Evolutionary conservation across 768 basidiomycete genomes (phyloP).

Genomic region (Floccularia luteovirens): DNA sequence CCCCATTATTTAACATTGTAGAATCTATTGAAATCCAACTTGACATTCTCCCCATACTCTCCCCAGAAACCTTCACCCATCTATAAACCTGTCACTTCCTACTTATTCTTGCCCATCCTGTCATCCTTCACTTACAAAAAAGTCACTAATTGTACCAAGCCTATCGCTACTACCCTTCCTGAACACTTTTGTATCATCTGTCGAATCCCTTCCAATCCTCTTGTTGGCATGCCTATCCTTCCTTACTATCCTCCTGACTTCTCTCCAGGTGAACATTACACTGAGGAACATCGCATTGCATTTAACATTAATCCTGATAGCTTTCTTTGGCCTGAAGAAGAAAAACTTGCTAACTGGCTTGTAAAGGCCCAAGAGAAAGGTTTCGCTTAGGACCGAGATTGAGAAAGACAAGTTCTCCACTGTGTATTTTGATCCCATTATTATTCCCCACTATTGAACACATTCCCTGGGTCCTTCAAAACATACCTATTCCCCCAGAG

Average conservation of each 20-base stretch:
- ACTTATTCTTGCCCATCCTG: no score
- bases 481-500: neutral
- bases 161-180: conserved; percentile 5
- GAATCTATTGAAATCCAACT: no score
- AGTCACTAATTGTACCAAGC: conserved; percentile 5
- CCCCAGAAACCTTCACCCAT: no score
- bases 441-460: neutral
- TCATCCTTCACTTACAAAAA: neutral
- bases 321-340: conserved; percentile 19
- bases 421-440: neutral
- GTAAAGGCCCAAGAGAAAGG: neutral
- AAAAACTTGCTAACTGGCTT: neutral
- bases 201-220: conserved; percentile 7
- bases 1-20: no score
- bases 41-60: no score
- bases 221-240: conserved; percentile 6
- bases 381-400: neutral
- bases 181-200: conserved; percentile 6
- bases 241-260: conserved; percentile 7
- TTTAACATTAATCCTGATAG: conserved; percentile 8
- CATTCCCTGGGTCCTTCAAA: neutral
- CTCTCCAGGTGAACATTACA: conserved; percentile 11
- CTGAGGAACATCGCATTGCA: conserved; percentile 9
- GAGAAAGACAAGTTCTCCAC: neutral
- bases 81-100: no score